Evolutionary conservation across 805 yeast genomes (phyloP), one percentile per base, ranked within the genome.

Genomic region (Cyberlindnera amylophila): DNA sequence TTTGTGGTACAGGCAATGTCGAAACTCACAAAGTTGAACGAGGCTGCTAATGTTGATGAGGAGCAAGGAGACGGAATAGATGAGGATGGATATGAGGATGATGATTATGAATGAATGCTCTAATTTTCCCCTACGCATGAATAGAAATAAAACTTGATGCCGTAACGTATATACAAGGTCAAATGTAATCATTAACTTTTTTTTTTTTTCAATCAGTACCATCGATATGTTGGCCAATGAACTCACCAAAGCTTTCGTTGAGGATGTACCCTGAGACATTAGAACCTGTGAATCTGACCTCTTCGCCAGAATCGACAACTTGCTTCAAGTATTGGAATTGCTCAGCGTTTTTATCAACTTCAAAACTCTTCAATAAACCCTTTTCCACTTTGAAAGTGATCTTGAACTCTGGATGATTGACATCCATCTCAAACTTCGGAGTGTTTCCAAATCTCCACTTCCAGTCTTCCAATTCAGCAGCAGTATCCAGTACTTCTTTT

Each of bases 1-100:
- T 85, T 88, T 55, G 79, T 89, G 27, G 68, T 79, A n/a, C 67
- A 69, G 12, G 83, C 86, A 1, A 91, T 93, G 98, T 81, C 81
- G 45, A 82, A 82, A 51, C 64, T 93, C 46, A 71, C 86, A 36
- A 69, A 71, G 40, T 58, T 88, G 27, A 72, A 73, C 32, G 76
- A 70, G 19, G 59, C 64, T 4, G 55, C 39, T 6, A 44, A 37
- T 6, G 47, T 36, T 1, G 51, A 41, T 10, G 50, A 35, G 1
- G 46, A 46, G 3, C 44, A 41, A 15, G 46, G 34, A 3, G 53
- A 42, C 2, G 51, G 17, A n/a, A 32, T 31, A 2, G 28, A 36
- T 9, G 46, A 21, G 10, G 11, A 33, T 17, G 36, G 13, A 33
- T 11, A 33, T 10, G n/a, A 10, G n/a, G 34, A 37, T 2, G 32